Conservation (phyloP, 2,329 filamentous ascomycete species). For the Metarhizium robertsii region DNA sequence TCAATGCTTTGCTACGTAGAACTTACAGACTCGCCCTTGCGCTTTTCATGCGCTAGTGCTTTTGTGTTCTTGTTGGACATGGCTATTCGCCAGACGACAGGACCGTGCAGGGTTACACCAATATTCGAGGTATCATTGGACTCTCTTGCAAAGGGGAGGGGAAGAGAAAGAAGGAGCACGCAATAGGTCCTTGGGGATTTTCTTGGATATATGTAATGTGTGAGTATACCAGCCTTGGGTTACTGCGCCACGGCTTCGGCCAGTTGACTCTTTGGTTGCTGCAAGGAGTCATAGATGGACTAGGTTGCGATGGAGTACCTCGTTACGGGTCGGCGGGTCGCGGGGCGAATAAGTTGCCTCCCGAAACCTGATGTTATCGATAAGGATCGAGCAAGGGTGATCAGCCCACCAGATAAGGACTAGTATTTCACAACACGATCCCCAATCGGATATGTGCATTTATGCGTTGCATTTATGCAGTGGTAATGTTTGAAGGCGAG, state of each 20-base stretch:
- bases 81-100: constrained; percentile 16
- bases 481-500: too few species aligned
- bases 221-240: not conserved
- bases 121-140: constrained; percentile 21
- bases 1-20: not conserved
- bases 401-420: too few species aligned
- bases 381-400: not conserved
- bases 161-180: not conserved
- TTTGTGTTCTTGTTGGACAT: constrained; percentile 51
- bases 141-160: not conserved
- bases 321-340: not conserved
- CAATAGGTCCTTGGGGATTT: not conserved
- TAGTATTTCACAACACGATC: not conserved
- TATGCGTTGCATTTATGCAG: not conserved
- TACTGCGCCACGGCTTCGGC: constrained; percentile 5
- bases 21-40: constrained; percentile 75
- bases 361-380: constrained; percentile 5
- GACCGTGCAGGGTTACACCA: constrained; percentile 11
- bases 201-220: not conserved
- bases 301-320: not conserved
- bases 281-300: not conserved
- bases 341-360: not conserved
- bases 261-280: constrained; percentile 6
- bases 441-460: constrained; percentile 2
- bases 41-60: constrained; percentile 65